Base-by-base conservation (phyloP, 352 stramenopile species). In the Phytophthora pistaciae region DNA sequence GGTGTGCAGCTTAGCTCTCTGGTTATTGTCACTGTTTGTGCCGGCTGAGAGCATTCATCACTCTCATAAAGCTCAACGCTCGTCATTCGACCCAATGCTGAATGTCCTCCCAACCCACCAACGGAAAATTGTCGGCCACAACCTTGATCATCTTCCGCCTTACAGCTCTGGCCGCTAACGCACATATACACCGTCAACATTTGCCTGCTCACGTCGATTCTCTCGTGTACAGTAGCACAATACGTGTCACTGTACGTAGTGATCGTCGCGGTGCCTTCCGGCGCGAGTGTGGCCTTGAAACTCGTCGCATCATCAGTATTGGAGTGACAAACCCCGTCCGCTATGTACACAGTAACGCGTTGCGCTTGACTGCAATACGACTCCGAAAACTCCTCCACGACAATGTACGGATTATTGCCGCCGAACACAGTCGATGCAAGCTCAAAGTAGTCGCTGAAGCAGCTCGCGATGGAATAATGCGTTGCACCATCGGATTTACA, bases 241-340 rank as follows among this genome's bases (percentile, higher is more conserved):
- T 67, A 33, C 31, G 33, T 11, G 36, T 67, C 49, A 18, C 20
- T 18, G 23, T 60, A 67, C 1, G 49, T 48, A 21, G 18, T 25
- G 29, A 67, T 42, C 14, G 14, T 55, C 18, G 38, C 50, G 5
- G 11, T 1, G 13, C 23, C 38, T 36, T 27, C 16, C 20, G 42
- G 3, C 11, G 13, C 31, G 13, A 67, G 31, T 5, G 21, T 67
- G 27, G n/a, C 60, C 31, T 29, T 46, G 25, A 67, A 67, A 36
- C 50, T 67, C 1, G 60, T 67, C 1, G n/a, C 21, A 38, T 58
- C 48, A n/a, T 68, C 61, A n/a, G 18, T 61, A 20, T 54, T 63
- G 6, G 31, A 23, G 29, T 69, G 62, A 7, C 53, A 69, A 5
- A 11, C 8, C 18, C 46, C 46, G 29, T 58, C 48, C 21, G 48